A percentile compares a stretch with the other conserved stretches of the same genome.
phyloP scores from a whole-genome alignment of 805 yeast genomes.

The Teunomyces tritomae region DNA sequence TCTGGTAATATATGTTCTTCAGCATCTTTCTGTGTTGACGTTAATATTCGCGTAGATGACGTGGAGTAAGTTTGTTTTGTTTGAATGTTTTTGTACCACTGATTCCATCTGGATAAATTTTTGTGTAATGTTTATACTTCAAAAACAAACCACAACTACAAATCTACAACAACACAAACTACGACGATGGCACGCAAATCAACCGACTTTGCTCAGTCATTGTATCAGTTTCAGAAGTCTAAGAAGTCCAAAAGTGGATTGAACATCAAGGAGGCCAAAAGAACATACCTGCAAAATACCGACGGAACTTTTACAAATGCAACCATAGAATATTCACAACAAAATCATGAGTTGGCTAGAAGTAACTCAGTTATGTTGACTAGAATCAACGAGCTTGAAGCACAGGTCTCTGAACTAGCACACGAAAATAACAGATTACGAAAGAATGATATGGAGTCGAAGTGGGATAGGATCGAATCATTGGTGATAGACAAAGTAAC shows the following conservation, averaged over 20 bases:
- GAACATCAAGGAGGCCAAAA: conserved; percentile 2
- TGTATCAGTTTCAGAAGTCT: conserved; percentile 9
- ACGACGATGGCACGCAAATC: conserved; percentile 13
- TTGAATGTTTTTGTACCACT: not conserved
- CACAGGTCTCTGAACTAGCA: conserved; percentile 45
- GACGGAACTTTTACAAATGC: not conserved
- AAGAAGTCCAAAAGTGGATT: not conserved
- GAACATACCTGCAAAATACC: not conserved
- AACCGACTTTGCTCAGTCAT: conserved; percentile 14
- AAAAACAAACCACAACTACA: not conserved
- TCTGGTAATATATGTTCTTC: conserved; percentile 17
- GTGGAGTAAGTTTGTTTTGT: not conserved
- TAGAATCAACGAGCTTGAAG: conserved; percentile 53
- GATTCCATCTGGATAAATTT: not conserved
- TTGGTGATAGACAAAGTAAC: conserved; percentile 41
- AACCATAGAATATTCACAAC: conserved; percentile 35
- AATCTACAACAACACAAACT: not conserved
- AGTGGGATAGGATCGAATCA: conserved; percentile 39
- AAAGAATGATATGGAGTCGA: conserved; percentile 32
- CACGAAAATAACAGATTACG: conserved; percentile 48
- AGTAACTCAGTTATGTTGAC: conserved; percentile 53
- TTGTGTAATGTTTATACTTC: not conserved
- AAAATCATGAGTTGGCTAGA: conserved; percentile 59
- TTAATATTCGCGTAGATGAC: too few species aligned
- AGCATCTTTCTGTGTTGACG: conserved; percentile 3